These are phyloP conservation scores for Boletus tylopilopsis DNA, from an alignment of 768 basidiomycete genomes.

Conservation along the genomic window DNA sequence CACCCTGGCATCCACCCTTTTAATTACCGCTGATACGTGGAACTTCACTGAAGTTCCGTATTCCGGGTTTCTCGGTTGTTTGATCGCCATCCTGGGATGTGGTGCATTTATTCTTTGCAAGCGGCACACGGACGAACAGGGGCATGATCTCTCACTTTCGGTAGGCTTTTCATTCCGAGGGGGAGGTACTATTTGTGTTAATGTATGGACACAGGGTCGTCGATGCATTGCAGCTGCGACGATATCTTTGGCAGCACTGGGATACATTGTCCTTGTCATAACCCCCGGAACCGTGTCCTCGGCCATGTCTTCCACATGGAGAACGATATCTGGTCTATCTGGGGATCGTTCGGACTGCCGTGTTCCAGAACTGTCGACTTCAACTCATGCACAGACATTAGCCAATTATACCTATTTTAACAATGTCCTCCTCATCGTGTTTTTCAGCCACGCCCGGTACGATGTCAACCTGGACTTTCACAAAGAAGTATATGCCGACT, in stretches of 20 bases:
- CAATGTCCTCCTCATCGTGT: constrained; percentile 43
- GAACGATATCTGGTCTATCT: neutral
- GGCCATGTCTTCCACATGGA: neutral
- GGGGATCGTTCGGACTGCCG: constrained; percentile 8
- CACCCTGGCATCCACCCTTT: constrained; percentile 6
- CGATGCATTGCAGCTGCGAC: constrained; percentile 1
- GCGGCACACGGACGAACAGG: neutral
- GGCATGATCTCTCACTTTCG: constrained; percentile 8
- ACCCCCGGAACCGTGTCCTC: neutral
- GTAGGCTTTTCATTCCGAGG: constrained; percentile 5
- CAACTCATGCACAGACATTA: constrained; percentile 13
- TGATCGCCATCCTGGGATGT: constrained; percentile 15
- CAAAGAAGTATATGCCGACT: constrained; percentile 42
- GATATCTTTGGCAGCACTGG: constrained; percentile 2
- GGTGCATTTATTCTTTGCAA: neutral
- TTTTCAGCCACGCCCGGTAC: constrained; percentile 49
- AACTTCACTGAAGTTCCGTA: constrained; percentile 1
- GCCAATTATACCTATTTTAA: constrained; percentile 36
- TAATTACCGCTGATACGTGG: constrained; percentile 9
- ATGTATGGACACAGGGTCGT: constrained; percentile 2
- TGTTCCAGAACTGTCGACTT: constrained; percentile 20
- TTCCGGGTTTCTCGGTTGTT: constrained; percentile 16
- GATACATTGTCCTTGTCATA: constrained; percentile 2
- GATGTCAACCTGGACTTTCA: constrained; percentile 45
- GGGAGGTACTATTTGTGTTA: neutral